Base-by-base conservation (phyloP, 768 basidiomycete species). In the Tulasnella calospora region DNA sequence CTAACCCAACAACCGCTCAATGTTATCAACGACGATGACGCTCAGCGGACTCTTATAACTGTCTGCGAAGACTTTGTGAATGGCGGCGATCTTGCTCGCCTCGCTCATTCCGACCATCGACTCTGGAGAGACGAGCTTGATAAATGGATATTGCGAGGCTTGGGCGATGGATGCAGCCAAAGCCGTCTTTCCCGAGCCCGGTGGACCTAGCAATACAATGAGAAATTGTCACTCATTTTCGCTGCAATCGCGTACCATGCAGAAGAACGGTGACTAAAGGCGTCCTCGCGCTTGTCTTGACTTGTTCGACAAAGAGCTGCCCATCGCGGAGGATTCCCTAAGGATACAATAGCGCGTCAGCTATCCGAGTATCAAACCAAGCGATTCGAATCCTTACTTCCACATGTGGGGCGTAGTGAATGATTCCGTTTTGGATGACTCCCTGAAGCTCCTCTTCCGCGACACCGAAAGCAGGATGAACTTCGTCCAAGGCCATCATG, bases 101-200 rank as follows among this genome's bases (percentile, higher is more conserved):
- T 99, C 98, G n/a, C 91, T 90, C 84, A 90, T 96, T 10, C 98
- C 98, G 79, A 99, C 94, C 98, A 99, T 99, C 81, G 88, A 91
- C 82, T 98, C 98, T 0, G 98, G 95, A 2, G 96, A 94, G 78
- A 99, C 90, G 51, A 99, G 88, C 84, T 99, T 99, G 87, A 99
- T 97, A 87, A 99, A 99, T 0, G 98, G 98, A 85, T 92, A 99
- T 80, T 92, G 87, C n/a, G 97, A 98, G 35, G 89, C 89, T 85
- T 94, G 92, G 2, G 97, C 98, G 77, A 99, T 97, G 6, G 94
- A 93, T 8, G 95, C 97, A 2, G 93, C 97, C 69, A 99, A 85
- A 0, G 97, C 97, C 0, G 97, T 96, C 86, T 99, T 99, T 23
- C 98, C 98, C 12, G 95, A 90, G 4, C 94, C 94, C 27, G 96